Conservation (phyloP, 2,329 filamentous ascomycete genomes). For the Pseudogymnoascus sp. region DNA sequence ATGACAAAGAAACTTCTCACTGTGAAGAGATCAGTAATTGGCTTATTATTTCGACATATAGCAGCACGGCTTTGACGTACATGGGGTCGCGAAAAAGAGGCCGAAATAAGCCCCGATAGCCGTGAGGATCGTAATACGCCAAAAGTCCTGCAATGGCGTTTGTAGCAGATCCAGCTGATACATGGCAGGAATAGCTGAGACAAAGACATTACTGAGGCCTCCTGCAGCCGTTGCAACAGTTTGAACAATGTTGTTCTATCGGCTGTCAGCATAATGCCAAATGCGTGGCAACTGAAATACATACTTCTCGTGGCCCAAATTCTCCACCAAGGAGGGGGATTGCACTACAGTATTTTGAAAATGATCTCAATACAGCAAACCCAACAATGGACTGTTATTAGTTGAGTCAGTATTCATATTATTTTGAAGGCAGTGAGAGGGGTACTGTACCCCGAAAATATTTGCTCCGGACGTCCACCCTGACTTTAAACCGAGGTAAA, state of each 20-base stretch:
- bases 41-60: not conserved
- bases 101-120: slow-evolving; percentile 30
- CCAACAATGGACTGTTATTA: not conserved
- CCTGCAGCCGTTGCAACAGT: slow-evolving; percentile 39
- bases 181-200: slow-evolving; percentile 38
- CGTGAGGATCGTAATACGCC: slow-evolving; percentile 15
- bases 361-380: slow-evolving; percentile 5
- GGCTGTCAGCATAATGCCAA: slow-evolving; percentile 33
- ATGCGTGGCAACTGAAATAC: not conserved
- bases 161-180: slow-evolving; percentile 36
- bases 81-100: slow-evolving; percentile 27
- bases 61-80: not conserved
- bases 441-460: not conserved
- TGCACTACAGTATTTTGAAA: not conserved
- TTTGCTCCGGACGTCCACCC: slow-evolving; percentile 1
- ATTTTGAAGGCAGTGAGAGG: not conserved
- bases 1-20: slow-evolving; percentile 41
- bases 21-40: slow-evolving; percentile 29
- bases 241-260: slow-evolving; percentile 42
- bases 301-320: not conserved
- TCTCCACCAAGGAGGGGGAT: not conserved
- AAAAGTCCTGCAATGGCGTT: slow-evolving; percentile 15
- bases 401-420: not conserved
- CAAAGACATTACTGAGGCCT: slow-evolving; percentile 37
- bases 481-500: slow-evolving; percentile 1